phyloP scores from a whole-genome alignment of 1,284 basidiomycete species.

The Cutaneotrichosporon cyanovorans region DNA sequence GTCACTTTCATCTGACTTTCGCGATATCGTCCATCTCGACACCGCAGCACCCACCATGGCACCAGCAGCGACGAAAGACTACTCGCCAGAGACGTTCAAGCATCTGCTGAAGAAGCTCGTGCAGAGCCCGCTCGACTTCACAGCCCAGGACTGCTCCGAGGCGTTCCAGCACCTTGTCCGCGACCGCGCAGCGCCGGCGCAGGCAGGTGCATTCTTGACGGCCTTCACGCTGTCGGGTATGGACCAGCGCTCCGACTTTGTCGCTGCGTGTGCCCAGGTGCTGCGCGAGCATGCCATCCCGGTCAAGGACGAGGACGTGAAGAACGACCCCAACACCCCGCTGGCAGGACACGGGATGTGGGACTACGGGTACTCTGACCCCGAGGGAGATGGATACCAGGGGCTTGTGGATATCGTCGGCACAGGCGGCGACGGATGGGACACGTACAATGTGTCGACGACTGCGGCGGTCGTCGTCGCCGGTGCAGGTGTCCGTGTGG shows the following conservation, averaged over 20 bases:
- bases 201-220: conserved; percentile 75
- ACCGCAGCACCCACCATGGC: conserved; percentile 3
- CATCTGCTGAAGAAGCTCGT: conserved; percentile 66
- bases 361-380: conserved; percentile 43
- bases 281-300: conserved; percentile 59
- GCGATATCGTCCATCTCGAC: no score
- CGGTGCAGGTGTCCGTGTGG: conserved; percentile 83
- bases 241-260: conserved; percentile 63
- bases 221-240: conserved; percentile 69
- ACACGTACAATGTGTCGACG: conserved; percentile 96
- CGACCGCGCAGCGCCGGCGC: conserved; percentile 29
- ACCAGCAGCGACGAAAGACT: conserved; percentile 9
- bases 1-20: neutral
- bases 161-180: conserved; percentile 65
- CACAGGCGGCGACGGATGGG: conserved; percentile 92
- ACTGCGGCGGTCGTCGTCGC: conserved; percentile 91
- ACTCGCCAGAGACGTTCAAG: conserved; percentile 61
- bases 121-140: conserved; percentile 66
- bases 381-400: conserved; percentile 40
- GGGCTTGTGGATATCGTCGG: conserved; percentile 56
- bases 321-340: conserved; percentile 14
- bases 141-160: conserved; percentile 58
- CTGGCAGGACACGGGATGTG: conserved; percentile 28
- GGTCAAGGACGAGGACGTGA: conserved; percentile 51
- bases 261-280: conserved; percentile 67